A percentile compares a stretch with the other conserved stretches of the same genome.
Conservation (phyloP, 768 basidiomycete species). For the Trametes meyenii region DNA sequence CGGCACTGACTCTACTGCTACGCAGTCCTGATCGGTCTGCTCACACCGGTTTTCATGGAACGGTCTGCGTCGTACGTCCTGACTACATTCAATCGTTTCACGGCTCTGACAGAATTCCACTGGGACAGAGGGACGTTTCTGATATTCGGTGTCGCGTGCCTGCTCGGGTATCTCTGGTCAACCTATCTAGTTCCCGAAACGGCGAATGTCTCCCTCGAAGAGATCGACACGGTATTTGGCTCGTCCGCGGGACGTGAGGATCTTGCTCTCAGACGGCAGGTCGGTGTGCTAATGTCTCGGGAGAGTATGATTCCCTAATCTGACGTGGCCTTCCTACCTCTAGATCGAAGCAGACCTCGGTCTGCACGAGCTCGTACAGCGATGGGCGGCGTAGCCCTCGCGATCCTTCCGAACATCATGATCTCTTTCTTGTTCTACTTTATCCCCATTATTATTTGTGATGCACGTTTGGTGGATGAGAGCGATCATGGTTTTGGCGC, state of each 20-base stretch:
- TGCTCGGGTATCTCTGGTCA: conserved; percentile 71
- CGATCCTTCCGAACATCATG: not conserved
- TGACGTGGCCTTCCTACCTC: not conserved
- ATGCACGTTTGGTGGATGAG: too few relatives aligned
- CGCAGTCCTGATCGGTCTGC: conserved; percentile 72
- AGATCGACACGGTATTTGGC: conserved; percentile 70
- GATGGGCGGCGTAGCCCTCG: conserved; percentile 16
- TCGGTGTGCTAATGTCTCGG: conserved; percentile 27
- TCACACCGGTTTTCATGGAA: conserved; percentile 69
- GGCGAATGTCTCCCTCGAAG: conserved; percentile 73
- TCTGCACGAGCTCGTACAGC: conserved; percentile 46
- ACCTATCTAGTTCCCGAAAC: conserved; percentile 75
- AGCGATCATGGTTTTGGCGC: too few relatives aligned
- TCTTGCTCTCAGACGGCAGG: conserved; percentile 51
- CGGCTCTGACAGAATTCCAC: not conserved
- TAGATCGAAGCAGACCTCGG: conserved; percentile 65
- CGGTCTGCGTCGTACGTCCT: conserved; percentile 56
- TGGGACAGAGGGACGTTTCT: conserved; percentile 63
- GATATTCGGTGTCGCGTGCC: conserved; percentile 65
- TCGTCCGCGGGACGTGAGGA: conserved; percentile 63
- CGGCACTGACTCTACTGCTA: not conserved
- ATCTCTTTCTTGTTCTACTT: too few relatives aligned
- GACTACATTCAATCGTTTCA: not conserved
- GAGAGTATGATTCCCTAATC: not conserved
- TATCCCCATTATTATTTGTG: too few relatives aligned